Evolutionary conservation across 192 early-diverging fungal genomes (phyloP).

Genomic region (Backusella liffmaniae): DNA sequence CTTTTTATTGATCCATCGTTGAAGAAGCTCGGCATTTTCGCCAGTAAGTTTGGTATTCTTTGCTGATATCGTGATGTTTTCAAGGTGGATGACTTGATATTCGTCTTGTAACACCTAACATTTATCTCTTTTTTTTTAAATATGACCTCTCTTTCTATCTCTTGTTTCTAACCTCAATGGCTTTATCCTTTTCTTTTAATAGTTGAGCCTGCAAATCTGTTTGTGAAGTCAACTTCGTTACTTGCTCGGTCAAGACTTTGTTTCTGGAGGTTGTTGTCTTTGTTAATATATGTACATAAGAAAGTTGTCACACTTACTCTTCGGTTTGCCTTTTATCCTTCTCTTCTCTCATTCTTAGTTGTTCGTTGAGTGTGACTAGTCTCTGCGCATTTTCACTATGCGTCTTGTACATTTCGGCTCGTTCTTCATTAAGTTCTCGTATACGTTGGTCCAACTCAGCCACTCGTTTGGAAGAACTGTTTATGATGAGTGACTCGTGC

Average conservation of each 20-base stretch:
- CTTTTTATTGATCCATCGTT: slow-evolving; percentile 91
- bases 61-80: slow-evolving; percentile 78
- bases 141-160: not conserved
- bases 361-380: slow-evolving; percentile 82
- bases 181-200: slow-evolving; percentile 86
- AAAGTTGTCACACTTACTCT: slow-evolving; percentile 53
- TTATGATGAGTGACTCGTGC: not conserved
- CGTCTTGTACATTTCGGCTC: slow-evolving; percentile 83
- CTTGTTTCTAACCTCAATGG: slow-evolving; percentile 66
- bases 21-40: slow-evolving; percentile 86
- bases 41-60: slow-evolving; percentile 61
- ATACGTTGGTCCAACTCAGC: slow-evolving; percentile 74
- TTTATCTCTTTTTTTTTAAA: not conserved
- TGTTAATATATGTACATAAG: too few species aligned
- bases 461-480: not conserved
- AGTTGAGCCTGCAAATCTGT: slow-evolving; percentile 42
- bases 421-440: slow-evolving; percentile 79
- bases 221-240: slow-evolving; percentile 27
- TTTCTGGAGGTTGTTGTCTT: slow-evolving; percentile 26
- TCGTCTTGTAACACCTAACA: slow-evolving; percentile 87
- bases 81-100: slow-evolving; percentile 84
- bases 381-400: slow-evolving; percentile 92
- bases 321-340: slow-evolving; percentile 52
- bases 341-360: slow-evolving; percentile 60
- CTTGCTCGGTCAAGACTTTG: slow-evolving; percentile 34